These are phyloP conservation scores for Clavispora asparagi DNA, from an alignment of 805 yeast genomes.

Conservation along the genomic window DNA sequence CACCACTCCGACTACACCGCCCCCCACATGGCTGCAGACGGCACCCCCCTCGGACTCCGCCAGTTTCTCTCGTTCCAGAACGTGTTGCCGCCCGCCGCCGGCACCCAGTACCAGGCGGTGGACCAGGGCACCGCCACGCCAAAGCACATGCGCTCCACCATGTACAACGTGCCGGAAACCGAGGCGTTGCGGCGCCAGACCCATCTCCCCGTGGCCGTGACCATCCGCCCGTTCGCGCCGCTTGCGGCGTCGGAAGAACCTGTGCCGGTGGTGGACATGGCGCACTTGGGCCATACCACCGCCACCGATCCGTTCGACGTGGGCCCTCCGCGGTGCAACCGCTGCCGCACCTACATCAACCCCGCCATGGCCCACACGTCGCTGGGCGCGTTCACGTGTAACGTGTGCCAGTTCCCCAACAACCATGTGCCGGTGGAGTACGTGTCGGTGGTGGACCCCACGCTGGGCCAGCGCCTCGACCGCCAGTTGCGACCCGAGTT, in stretches of 20 bases:
- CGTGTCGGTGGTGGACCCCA: slow-evolving; percentile 51
- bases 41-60: slow-evolving; percentile 14
- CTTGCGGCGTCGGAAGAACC: slow-evolving; percentile 42
- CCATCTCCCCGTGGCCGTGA: slow-evolving; percentile 74
- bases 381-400: slow-evolving; percentile 68
- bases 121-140: slow-evolving; percentile 90
- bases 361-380: slow-evolving; percentile 69
- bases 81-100: slow-evolving; percentile 79
- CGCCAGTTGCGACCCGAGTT: slow-evolving; percentile 67
- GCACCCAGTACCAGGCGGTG: slow-evolving; percentile 58
- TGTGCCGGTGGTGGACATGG: slow-evolving; percentile 66
- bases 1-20: slow-evolving; percentile 12
- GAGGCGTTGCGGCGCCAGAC: slow-evolving; percentile 66
- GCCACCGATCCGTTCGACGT: slow-evolving; percentile 24
- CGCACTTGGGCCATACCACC: slow-evolving; percentile 25
- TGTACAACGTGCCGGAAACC: slow-evolving; percentile 77
- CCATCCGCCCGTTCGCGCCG: slow-evolving; percentile 82
- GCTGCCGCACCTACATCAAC: slow-evolving; percentile 88
- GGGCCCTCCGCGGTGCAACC: slow-evolving; percentile 84
- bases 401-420: slow-evolving; percentile 73
- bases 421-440: slow-evolving; percentile 67
- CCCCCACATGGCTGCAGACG: slow-evolving; percentile 4
- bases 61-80: slow-evolving; percentile 70
- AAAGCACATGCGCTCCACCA: slow-evolving; percentile 66
- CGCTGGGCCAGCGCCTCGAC: slow-evolving; percentile 60